phyloP scores from a whole-genome alignment of 306 rosid species.

The Prunus fruticosa region DNA sequence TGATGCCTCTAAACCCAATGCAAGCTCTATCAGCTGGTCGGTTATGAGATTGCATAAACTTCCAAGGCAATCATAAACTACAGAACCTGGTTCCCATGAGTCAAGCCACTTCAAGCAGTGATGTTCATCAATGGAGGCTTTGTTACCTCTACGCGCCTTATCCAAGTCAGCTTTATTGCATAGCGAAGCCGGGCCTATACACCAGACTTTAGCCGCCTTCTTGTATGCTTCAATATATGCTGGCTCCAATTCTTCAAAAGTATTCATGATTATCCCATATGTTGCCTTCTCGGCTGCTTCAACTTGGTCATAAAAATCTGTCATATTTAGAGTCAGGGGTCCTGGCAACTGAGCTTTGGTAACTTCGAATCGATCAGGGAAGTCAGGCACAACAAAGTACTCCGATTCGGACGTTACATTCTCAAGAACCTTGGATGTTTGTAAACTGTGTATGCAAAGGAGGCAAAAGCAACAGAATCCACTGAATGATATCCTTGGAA shows the following conservation, averaged over 20 bases:
- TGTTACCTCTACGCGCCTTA: slow-evolving; percentile 58
- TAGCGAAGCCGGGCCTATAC: slow-evolving; percentile 44
- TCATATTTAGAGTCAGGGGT: not conserved
- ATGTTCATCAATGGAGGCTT: slow-evolving; percentile 28
- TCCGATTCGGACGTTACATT: slow-evolving; percentile 16
- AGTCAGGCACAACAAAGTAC: slow-evolving; percentile 34
- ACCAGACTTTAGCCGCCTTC: slow-evolving; percentile 25
- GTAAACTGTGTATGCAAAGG: slow-evolving; percentile 17
- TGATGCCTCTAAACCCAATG: slow-evolving; percentile 56
- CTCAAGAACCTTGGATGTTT: not conserved
- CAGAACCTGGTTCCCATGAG: slow-evolving; percentile 31
- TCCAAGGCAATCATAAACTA: slow-evolving; percentile 63
- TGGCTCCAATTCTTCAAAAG: slow-evolving; percentile 29
- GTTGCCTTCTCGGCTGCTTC: slow-evolving; percentile 18
- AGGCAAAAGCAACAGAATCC: slow-evolving; percentile 40
- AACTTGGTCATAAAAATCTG: not conserved
- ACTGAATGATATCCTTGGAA: slow-evolving; percentile 65
- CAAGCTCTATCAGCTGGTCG: slow-evolving; percentile 47
- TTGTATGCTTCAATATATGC: slow-evolving; percentile 17
- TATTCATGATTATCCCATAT: slow-evolving; percentile 28
- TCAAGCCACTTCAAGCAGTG: slow-evolving; percentile 53
- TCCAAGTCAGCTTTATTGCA: slow-evolving; percentile 38
- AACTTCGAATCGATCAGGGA: slow-evolving; percentile 35
- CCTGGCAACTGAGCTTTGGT: slow-evolving; percentile 33
- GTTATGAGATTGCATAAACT: slow-evolving; percentile 45